These are phyloP conservation scores for Mycena belliarum DNA, from an alignment of 768 basidiomycete genomes.

Conservation along the genomic window DNA sequence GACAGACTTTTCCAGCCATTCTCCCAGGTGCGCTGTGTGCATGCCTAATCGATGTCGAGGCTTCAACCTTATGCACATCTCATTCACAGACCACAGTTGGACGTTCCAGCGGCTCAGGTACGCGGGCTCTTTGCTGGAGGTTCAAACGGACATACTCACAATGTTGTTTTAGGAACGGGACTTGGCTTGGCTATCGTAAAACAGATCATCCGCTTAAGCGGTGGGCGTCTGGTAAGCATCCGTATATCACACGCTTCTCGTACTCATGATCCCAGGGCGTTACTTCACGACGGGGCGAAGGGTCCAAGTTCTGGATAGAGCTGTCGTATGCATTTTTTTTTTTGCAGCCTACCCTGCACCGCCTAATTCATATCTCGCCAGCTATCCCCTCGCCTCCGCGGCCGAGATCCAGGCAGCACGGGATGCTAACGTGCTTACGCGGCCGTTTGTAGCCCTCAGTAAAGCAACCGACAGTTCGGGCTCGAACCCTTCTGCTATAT, in stretches of 20 bases:
- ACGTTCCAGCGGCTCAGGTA: slow-evolving; percentile 37
- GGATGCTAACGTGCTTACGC: slow-evolving; percentile 11
- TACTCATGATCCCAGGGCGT: slow-evolving; percentile 21
- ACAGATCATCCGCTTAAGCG: slow-evolving; percentile 42
- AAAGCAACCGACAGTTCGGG: neutral
- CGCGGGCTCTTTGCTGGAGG: neutral
- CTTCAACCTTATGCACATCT: neutral
- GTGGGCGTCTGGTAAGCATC: slow-evolving; percentile 37
- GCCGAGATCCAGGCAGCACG: slow-evolving; percentile 11
- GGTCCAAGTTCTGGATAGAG: slow-evolving; percentile 46
- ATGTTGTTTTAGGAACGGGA: slow-evolving; percentile 35
- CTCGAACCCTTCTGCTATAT: neutral
- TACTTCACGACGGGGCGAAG: slow-evolving; percentile 34
- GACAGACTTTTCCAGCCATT: slow-evolving; percentile 30
- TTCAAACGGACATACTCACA: neutral
- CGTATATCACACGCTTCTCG: neutral
- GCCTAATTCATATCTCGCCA: neutral
- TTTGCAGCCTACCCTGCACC: neutral
- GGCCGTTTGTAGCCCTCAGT: neutral
- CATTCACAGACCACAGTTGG: slow-evolving; percentile 35
- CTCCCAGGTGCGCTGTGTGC: slow-evolving; percentile 15
- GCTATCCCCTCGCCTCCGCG: slow-evolving; percentile 15
- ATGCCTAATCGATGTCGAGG: too few species aligned
- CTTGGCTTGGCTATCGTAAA: slow-evolving; percentile 45
- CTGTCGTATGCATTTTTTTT: slow-evolving; percentile 15